phyloP scores from a whole-genome alignment of 2,329 filamentous ascomycete species.

The Stachybotrys elegans region DNA sequence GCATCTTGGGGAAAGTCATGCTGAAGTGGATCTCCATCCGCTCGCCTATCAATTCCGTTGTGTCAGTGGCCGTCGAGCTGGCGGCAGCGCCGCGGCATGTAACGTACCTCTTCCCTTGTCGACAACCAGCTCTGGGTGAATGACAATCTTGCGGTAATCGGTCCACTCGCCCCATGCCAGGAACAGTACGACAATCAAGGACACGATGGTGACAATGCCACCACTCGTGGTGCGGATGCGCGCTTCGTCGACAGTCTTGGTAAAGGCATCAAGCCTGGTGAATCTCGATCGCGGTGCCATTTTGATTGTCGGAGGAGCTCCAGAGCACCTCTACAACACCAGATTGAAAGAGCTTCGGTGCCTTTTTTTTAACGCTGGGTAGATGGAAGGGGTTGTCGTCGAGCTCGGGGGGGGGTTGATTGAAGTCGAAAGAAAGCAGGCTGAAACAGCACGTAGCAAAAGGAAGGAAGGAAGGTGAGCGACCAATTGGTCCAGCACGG shows the following conservation, averaged over 20 bases:
- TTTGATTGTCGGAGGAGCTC: no score
- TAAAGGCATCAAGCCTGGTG: slow-evolving; percentile 95
- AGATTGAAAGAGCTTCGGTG: no score
- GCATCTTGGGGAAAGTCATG: slow-evolving; percentile 88
- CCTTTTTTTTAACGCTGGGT: no score
- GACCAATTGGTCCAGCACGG: no score
- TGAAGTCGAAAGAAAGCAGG: no score
- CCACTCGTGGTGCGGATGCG: slow-evolving; percentile 92
- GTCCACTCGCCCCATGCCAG: slow-evolving; percentile 93
- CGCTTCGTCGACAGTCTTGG: slow-evolving; percentile 98
- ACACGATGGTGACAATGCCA: slow-evolving; percentile 89
- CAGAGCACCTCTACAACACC: no score
- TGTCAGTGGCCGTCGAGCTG: no score
- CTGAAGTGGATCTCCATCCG: slow-evolving; percentile 99
- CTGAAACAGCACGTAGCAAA: no score
- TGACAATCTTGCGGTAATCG: slow-evolving; percentile 80
- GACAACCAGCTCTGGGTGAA: slow-evolving; percentile 89
- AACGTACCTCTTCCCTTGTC: slow-evolving; percentile 85
- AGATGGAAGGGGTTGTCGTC: no score
- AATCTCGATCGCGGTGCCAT: slow-evolving; percentile 95
- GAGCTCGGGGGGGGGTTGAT: no score
- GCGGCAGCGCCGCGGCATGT: no score
- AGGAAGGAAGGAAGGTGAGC: no score
- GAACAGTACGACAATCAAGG: slow-evolving; percentile 81
- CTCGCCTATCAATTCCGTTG: slow-evolving; percentile 67